These are phyloP conservation scores for Talaromyces sp. DNA, from an alignment of 2,329 filamentous ascomycete genomes.

Conservation along the genomic window DNA sequence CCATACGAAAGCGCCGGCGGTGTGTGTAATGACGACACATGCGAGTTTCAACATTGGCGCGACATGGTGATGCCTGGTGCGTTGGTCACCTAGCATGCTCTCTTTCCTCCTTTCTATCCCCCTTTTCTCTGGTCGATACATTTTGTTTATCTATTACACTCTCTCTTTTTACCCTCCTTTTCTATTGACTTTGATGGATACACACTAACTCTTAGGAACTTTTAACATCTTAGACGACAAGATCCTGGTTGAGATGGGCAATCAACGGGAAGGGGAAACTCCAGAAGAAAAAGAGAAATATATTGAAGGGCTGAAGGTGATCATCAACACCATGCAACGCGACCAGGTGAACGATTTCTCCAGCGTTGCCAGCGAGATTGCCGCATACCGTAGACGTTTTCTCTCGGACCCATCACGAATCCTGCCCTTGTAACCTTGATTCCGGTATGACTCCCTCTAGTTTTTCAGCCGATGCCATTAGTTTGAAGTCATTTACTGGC, in stretches of 20 bases:
- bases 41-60: conserved; percentile 74
- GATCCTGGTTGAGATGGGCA: conserved; percentile 45
- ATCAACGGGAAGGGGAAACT: conserved; percentile 40
- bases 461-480: not conserved
- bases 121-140: conserved; percentile 14
- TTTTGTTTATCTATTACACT: not conserved
- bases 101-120: conserved; percentile 6
- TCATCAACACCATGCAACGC: conserved; percentile 45
- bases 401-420: conserved; percentile 41
- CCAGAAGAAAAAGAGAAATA: conserved; percentile 40
- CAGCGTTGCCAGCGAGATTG: conserved; percentile 44
- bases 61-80: conserved; percentile 68
- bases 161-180: not conserved
- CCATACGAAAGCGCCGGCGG: conserved; percentile 65
- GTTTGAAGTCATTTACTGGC: not conserved
- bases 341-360: conserved; percentile 46
- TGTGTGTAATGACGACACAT: conserved; percentile 67
- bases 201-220: conserved; percentile 5
- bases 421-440: conserved; percentile 37
- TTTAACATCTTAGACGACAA: conserved; percentile 40
- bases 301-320: conserved; percentile 40
- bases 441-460: conserved; percentile 6
- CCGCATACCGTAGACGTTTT: conserved; percentile 46
- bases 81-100: conserved; percentile 41
- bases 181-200: conserved; percentile 4